These are phyloP conservation scores for Dionaea muscipula DNA, from an alignment of 179 eudicot species.

Conservation along the genomic window DNA sequence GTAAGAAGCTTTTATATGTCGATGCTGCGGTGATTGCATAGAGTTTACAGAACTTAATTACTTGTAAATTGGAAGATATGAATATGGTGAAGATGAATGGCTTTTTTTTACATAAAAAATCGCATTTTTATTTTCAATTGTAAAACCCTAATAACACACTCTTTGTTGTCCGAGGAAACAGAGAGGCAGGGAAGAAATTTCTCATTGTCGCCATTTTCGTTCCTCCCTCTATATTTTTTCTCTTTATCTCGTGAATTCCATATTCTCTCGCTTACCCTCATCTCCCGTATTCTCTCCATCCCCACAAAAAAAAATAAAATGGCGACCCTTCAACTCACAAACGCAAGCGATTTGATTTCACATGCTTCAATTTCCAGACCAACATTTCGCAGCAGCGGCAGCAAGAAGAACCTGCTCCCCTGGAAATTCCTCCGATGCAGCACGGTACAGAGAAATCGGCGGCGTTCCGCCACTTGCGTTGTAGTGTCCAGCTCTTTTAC, in stretches of 20 bases:
- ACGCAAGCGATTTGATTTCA: constrained; percentile 19
- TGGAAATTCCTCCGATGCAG: too few species aligned
- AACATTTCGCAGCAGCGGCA: constrained; percentile 16
- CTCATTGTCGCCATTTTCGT: constrained; percentile 6
- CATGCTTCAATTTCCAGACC: constrained; percentile 15
- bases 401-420: too few species aligned
- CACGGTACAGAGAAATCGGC: constrained; percentile 22
- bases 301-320: constrained; percentile 6
- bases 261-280: background rate
- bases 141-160: too few species aligned
- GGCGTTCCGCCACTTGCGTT: constrained; percentile 6
- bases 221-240: too few species aligned
- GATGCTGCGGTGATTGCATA: too few species aligned
- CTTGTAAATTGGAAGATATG: too few species aligned
- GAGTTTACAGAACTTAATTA: too few species aligned
- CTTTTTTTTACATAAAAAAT: too few species aligned
- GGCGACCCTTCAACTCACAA: constrained; percentile 24
- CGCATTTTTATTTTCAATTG: too few species aligned
- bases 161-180: constrained; percentile 4
- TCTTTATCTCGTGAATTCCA: background rate
- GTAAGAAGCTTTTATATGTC: too few species aligned
- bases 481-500: constrained; percentile 26
- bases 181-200: constrained; percentile 12
- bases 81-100: too few species aligned
- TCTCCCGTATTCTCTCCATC: background rate